Percentiles rank a stretch among this genome's conserved stretches.
Conservation (phyloP, 1,284 basidiomycete species). For the Rhodotorula mucilaginosa region DNA sequence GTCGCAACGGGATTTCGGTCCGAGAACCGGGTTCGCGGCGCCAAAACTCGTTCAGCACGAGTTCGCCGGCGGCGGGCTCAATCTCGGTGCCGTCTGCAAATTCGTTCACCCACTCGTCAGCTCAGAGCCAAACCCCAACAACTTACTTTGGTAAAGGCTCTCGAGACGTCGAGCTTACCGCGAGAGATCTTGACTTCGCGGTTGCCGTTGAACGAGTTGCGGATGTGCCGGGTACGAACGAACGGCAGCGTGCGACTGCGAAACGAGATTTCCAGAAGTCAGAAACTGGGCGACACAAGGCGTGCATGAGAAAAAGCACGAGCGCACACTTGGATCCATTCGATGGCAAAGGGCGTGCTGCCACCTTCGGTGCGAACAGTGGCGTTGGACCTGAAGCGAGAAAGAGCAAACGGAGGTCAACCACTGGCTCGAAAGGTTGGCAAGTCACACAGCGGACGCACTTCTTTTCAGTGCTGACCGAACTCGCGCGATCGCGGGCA, state of each 20-base stretch:
- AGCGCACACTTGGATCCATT: slow-evolving; percentile 68
- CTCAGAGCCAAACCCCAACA: too few species aligned
- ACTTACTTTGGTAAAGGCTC: not conserved
- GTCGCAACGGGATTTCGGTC: slow-evolving; percentile 1
- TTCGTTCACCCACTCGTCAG: too few species aligned
- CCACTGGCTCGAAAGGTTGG: too few species aligned
- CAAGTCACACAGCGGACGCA: too few species aligned
- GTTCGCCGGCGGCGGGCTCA: slow-evolving; percentile 41
- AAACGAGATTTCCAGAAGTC: too few species aligned
- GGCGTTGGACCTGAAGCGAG: not conserved
- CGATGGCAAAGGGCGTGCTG: slow-evolving; percentile 73
- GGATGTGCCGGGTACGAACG: slow-evolving; percentile 36
- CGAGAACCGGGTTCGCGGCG: not conserved
- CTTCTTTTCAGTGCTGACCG: not conserved
- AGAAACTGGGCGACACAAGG: too few species aligned
- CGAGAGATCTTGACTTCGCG: slow-evolving; percentile 46
- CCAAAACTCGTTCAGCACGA: slow-evolving; percentile 30
- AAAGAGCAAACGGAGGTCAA: too few species aligned
- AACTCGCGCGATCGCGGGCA: slow-evolving; percentile 4
- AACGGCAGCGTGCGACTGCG: slow-evolving; percentile 31
- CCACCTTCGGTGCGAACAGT: not conserved
- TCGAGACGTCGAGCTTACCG: slow-evolving; percentile 27
- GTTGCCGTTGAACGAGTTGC: slow-evolving; percentile 44
- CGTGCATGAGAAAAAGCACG: too few species aligned
- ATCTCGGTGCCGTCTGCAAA: slow-evolving; percentile 37